These are phyloP conservation scores for Taiwanofungus camphoratus DNA, from an alignment of 1,284 basidiomycete species.

Conservation along the genomic window DNA sequence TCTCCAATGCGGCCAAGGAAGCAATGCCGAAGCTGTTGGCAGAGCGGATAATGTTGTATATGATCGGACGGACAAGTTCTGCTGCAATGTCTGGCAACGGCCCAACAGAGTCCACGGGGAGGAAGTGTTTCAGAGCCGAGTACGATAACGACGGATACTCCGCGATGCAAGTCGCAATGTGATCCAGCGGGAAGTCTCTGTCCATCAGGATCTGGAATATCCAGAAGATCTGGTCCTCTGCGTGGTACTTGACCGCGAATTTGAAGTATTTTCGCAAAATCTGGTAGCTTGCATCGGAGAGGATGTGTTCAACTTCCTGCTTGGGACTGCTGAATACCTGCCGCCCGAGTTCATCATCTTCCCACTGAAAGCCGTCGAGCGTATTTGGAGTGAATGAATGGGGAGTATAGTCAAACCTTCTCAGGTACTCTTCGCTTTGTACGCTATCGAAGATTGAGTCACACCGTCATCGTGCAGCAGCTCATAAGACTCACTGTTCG, in stretches of 20 bases:
- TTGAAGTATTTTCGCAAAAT: constrained; percentile 18
- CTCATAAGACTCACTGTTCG: constrained; percentile 47
- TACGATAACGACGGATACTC: constrained; percentile 47
- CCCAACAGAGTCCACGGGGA: constrained; percentile 30
- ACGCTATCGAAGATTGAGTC: constrained; percentile 33
- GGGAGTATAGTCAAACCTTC: constrained; percentile 42
- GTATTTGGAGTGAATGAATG: constrained; percentile 35
- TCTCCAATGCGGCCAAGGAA: constrained; percentile 51
- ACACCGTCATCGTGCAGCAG: background rate
- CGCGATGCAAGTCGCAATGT: constrained; percentile 39
- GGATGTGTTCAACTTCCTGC: constrained; percentile 9
- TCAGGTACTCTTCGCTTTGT: constrained; percentile 47
- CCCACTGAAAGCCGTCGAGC: constrained; percentile 41
- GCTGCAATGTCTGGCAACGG: constrained; percentile 30
- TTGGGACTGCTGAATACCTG: constrained; percentile 9
- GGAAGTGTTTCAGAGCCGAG: constrained; percentile 41
- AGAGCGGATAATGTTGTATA: constrained; percentile 44
- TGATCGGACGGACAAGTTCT: constrained; percentile 30
- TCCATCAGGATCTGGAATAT: constrained; percentile 38
- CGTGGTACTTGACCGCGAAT: constrained; percentile 37
- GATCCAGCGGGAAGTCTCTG: constrained; percentile 23
- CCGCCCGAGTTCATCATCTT: constrained; percentile 12
- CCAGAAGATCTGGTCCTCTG: constrained; percentile 48
- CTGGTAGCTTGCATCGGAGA: constrained; percentile 6
- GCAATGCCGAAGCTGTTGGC: constrained; percentile 50